Conservation (phyloP, 2,329 filamentous ascomycete species). For the Fusarium sp. region DNA sequence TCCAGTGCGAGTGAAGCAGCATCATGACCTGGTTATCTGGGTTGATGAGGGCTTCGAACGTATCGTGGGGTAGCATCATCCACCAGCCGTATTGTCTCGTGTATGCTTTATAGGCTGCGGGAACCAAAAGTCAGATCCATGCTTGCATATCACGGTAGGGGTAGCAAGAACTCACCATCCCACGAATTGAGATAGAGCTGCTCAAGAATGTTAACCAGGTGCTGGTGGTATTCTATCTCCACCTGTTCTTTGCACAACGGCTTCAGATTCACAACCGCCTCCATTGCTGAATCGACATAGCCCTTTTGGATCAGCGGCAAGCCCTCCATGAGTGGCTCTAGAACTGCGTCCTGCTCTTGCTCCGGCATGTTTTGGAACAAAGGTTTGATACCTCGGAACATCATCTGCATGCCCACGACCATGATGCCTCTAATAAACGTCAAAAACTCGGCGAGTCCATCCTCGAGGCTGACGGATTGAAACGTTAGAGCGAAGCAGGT, state of each 20-base stretch:
- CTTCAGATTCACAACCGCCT: constrained; percentile 55
- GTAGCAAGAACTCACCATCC: constrained; percentile 55
- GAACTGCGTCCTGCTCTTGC: constrained; percentile 53
- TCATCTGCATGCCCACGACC: constrained; percentile 67
- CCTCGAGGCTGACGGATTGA: constrained; percentile 68
- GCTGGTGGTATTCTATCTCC: constrained; percentile 60
- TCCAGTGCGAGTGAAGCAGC: constrained; percentile 66
- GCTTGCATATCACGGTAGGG: neutral
- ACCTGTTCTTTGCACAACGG: constrained; percentile 58
- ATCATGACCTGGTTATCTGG: constrained; percentile 58
- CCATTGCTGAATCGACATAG: constrained; percentile 61
- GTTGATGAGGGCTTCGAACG: constrained; percentile 64
- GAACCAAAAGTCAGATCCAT: constrained; percentile 3
- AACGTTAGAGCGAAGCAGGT: constrained; percentile 71
- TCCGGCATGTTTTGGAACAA: constrained; percentile 62
- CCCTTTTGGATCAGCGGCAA: constrained; percentile 59
- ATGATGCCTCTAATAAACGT: constrained; percentile 69
- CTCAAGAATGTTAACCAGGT: constrained; percentile 60
- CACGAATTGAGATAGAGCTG: constrained; percentile 66
- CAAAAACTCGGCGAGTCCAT: constrained; percentile 71
- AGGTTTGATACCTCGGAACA: constrained; percentile 60
- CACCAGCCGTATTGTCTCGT: constrained; percentile 66
- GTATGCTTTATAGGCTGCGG: constrained; percentile 62
- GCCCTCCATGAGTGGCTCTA: constrained; percentile 59
- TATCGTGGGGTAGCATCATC: constrained; percentile 66